Conservation (phyloP, 306 rosid species). For the Glycine latifolia region DNA sequence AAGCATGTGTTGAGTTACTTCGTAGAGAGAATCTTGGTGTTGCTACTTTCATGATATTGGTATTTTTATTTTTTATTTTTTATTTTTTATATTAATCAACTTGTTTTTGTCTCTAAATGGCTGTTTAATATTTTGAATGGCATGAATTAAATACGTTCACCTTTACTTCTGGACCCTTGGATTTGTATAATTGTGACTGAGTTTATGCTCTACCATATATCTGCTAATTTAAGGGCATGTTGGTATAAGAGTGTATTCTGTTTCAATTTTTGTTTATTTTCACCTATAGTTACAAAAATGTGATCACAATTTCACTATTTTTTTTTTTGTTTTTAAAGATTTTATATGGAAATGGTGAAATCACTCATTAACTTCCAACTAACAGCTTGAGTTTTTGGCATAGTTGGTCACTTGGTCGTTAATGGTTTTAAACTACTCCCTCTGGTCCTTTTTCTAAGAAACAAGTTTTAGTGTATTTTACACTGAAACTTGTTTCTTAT, state of each 20-base stretch:
- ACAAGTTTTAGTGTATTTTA: no score
- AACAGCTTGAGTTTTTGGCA: neutral
- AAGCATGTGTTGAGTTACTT: conserved; percentile 88
- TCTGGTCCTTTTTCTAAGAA: no score
- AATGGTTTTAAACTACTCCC: conserved; percentile 1
- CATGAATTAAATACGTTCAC: conserved; percentile 6
- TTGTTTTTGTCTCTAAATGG: neutral
- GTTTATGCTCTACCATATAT: conserved; percentile 13
- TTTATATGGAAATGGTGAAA: neutral
- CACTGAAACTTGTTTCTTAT: no score
- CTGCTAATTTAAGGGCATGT: neutral
- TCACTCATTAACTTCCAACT: neutral
- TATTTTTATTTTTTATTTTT: conserved; percentile 40
- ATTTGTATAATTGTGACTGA: conserved; percentile 27
- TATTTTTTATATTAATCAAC: neutral
- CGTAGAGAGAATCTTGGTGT: conserved; percentile 89
- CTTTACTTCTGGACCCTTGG: conserved; percentile 17
- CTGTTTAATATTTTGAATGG: conserved; percentile 36
- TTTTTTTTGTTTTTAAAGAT: neutral
- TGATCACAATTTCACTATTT: neutral
- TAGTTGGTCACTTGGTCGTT: conserved; percentile 25
- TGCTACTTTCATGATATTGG: conserved; percentile 98
- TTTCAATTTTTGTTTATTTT: neutral
- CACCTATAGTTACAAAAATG: neutral
- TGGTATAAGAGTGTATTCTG: neutral